These are phyloP conservation scores for Pseudogymnoascus sp. DNA, from an alignment of 2,329 filamentous ascomycete genomes.

Conservation along the genomic window DNA sequence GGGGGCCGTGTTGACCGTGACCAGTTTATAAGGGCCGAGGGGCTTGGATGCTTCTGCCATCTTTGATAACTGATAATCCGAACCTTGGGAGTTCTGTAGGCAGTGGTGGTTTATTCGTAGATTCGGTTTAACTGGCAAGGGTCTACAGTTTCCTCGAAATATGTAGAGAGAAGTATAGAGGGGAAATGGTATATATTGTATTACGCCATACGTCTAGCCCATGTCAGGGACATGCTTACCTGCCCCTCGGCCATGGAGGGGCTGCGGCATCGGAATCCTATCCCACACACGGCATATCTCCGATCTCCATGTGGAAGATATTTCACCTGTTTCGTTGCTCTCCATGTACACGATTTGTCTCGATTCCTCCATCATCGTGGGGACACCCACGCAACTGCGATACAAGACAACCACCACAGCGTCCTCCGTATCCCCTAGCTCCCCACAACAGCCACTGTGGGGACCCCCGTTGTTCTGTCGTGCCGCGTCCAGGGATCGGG, in stretches of 20 bases:
- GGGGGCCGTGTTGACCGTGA: slow-evolving; percentile 62
- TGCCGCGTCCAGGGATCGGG: neutral
- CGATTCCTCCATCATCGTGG: neutral
- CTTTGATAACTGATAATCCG: neutral
- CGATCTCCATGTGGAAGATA: neutral
- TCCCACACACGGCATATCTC: neutral
- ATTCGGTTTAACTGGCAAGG: neutral
- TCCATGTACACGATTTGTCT: neutral
- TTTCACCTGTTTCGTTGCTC: neutral
- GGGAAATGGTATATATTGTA: neutral
- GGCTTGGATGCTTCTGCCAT: slow-evolving; percentile 27
- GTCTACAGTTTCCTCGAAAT: neutral
- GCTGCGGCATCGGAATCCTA: slow-evolving; percentile 2
- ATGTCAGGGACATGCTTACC: neutral
- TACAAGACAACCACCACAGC: neutral
- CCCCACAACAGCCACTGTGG: slow-evolving; percentile 4
- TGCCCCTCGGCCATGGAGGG: neutral
- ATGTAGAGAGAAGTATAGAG: neutral
- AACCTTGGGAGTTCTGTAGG: neutral
- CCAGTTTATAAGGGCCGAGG: slow-evolving; percentile 53
- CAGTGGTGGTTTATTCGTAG: neutral
- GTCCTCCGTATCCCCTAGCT: neutral
- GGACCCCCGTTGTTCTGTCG: neutral
- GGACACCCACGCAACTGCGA: neutral
- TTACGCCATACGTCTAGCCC: neutral